Evolutionary conservation across 805 yeast species (phyloP).

Genomic region (Sugiyamaella lignohabitans): DNA sequence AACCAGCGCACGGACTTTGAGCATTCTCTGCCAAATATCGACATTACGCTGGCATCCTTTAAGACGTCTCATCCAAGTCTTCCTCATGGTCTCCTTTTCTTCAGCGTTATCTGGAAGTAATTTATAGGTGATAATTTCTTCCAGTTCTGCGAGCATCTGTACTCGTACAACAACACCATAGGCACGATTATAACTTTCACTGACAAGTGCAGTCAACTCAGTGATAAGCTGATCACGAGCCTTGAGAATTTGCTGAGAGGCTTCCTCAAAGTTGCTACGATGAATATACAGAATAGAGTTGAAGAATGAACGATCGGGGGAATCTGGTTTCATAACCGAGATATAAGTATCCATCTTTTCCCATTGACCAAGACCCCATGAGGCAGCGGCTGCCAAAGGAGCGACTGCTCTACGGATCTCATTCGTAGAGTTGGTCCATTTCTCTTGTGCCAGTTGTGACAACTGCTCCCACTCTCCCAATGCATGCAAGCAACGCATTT

Average conservation of each 20-base stretch:
- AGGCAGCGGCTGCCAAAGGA: conserved; percentile 97
- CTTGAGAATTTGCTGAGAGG: conserved; percentile 65
- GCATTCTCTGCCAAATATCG: conserved; percentile 97
- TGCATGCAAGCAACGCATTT: conserved; percentile 96
- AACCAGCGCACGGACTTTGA: conserved; percentile 87
- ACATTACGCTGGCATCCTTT: conserved; percentile 94
- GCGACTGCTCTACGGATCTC: conserved; percentile 81
- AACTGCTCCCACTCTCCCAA: conserved; percentile 98
- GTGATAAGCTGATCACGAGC: conserved; percentile 89
- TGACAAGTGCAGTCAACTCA: conserved; percentile 88
- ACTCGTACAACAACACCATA: conserved; percentile 95
- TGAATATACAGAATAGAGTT: conserved; percentile 84
- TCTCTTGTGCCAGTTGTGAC: conserved; percentile 74
- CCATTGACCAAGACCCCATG: conserved; percentile 98
- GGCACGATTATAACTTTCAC: conserved; percentile 94
- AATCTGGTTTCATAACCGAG: conserved; percentile 79
- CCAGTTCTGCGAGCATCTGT: conserved; percentile 94
- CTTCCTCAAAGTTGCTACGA: conserved; percentile 76
- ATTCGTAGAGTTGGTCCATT: conserved; percentile 70
- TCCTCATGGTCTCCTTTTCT: conserved; percentile 67
- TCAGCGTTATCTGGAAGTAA: conserved; percentile 70
- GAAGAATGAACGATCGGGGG: conserved; percentile 93
- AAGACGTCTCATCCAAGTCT: conserved; percentile 90
- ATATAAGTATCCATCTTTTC: conserved; percentile 90
- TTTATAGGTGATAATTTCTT: conserved; percentile 88